phyloP scores from a whole-genome alignment of 331 rosid species.

The Malus hybrid region DNA sequence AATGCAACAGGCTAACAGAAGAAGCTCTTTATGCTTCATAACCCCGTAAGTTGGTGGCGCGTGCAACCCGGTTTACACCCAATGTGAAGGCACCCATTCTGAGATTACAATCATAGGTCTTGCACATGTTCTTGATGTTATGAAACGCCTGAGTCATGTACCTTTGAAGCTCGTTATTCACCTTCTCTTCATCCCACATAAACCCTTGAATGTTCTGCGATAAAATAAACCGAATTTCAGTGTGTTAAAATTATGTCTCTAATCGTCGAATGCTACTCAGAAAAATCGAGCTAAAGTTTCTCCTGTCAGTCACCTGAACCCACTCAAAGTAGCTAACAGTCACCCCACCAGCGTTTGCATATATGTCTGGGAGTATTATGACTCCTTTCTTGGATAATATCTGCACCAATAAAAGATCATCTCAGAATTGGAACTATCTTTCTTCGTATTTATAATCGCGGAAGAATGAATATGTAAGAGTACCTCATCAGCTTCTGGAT shows the following conservation, averaged over 20 bases:
- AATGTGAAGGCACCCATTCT: slow-evolving; percentile 93
- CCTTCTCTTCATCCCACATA: slow-evolving; percentile 93
- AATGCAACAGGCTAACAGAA: background rate
- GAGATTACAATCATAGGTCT: slow-evolving; percentile 56
- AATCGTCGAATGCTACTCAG: background rate
- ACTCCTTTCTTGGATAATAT: slow-evolving; percentile 78
- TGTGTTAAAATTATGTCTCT: background rate
- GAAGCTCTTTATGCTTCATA: slow-evolving; percentile 56
- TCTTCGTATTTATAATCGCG: background rate
- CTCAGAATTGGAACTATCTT: background rate
- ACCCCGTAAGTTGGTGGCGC: slow-evolving; percentile 74
- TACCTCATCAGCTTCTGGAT: slow-evolving; percentile 95
- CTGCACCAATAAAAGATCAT: slow-evolving; percentile 31
- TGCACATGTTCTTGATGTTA: slow-evolving; percentile 79
- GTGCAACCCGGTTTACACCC: slow-evolving; percentile 85
- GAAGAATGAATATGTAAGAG: background rate
- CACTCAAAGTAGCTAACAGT: slow-evolving; percentile 91
- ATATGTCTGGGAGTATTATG: slow-evolving; percentile 66
- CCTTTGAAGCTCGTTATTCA: slow-evolving; percentile 62
- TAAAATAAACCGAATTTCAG: background rate
- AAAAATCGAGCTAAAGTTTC: background rate
- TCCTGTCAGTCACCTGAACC: slow-evolving; percentile 63
- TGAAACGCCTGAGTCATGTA: slow-evolving; percentile 68
- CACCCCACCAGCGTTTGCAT: slow-evolving; percentile 85
- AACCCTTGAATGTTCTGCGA: slow-evolving; percentile 94